These are phyloP conservation scores for Geotrichum cucujoidarum DNA, from an alignment of 1,139 yeast species.

Conservation along the genomic window DNA sequence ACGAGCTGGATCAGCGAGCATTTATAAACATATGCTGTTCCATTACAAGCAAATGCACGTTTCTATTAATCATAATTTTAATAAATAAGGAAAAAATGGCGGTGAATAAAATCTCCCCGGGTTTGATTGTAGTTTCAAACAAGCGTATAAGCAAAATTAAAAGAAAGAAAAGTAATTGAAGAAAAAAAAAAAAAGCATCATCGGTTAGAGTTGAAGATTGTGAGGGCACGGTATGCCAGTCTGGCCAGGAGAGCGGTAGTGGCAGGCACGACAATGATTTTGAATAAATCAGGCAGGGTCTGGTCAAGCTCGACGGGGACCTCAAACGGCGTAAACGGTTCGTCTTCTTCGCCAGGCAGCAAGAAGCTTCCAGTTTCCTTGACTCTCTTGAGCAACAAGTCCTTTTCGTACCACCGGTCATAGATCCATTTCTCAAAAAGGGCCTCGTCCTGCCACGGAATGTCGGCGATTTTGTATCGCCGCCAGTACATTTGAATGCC, in stretches of 20 bases:
- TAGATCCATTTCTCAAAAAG: constrained; percentile 74
- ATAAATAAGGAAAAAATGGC: no score
- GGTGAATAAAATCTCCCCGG: no score
- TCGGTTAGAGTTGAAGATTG: background rate
- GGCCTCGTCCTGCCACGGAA: constrained; percentile 55
- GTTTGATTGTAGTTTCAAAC: no score
- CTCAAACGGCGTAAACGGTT: background rate
- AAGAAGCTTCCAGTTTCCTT: constrained; percentile 55
- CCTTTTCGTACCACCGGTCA: constrained; percentile 75
- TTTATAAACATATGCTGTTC: no score
- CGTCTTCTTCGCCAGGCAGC: constrained; percentile 18
- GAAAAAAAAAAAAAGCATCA: no score
- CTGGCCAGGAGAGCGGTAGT: constrained; percentile 11
- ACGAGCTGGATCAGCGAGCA: constrained; percentile 29
- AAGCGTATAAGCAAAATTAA: no score
- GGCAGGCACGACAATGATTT: constrained; percentile 15
- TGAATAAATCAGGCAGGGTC: constrained; percentile 8
- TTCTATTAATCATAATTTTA: no score
- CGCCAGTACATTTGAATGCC: constrained; percentile 60
- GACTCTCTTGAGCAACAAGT: constrained; percentile 56
- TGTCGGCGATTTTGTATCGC: constrained; percentile 52
- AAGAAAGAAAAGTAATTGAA: no score
- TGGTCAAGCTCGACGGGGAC: constrained; percentile 13
- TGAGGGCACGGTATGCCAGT: constrained; percentile 9
- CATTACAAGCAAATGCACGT: no score